Base-by-base conservation (phyloP, 1,139 yeast genomes). In the Pichia sp. region DNA sequence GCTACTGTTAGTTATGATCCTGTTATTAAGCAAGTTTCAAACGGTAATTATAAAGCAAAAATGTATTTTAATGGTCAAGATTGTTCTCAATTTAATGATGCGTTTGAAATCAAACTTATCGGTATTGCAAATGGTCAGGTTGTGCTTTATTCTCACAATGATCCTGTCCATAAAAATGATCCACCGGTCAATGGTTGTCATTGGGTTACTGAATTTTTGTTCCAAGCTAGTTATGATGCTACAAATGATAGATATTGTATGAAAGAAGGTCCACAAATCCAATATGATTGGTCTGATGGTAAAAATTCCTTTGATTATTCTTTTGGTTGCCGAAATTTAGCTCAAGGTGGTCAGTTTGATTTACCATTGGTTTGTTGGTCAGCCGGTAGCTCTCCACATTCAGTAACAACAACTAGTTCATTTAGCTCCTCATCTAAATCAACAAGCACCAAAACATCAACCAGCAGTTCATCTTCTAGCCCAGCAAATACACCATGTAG, bases 41-140 rank as follows among this genome's bases (percentile, higher is more conserved):
- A 52, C 31, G 48, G 55, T 44, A 46, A 48, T 4, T 59, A 57
- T 43, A 53, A 56, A 30, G 54, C 60, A 27, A 59, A 63, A 2
- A 49, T 63, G 25, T 51, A 51, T 31, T 62, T 62, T 20, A 35
- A 43, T 12, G 61, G 61, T 38, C 46, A 40, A 2, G 49, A 49
- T 27, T 48, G 55, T 25, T 45, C 54, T 6, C 51, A 51, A 22
- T 38, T 61, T 25, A 49, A 53, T 25, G 46, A 58, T 31, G 39
- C 62, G 26, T 53, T 53, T 20, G 63, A 61, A 31, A 40, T 61
- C 32, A 63, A 61, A 45, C 47, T 63, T 35, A 61, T 60, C 30
- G 64, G 64, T 32, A 49, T 59, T 25, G 54, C 52, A 2, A 37
- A 40, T 4, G 51, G 55, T 3, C 10, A 23, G 7, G 49, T 52